A percentile compares a stretch with the other conserved stretches of the same genome.
Evolutionary conservation across 1,139 yeast species (phyloP).

Genomic region (Dujonia santamariae): DNA sequence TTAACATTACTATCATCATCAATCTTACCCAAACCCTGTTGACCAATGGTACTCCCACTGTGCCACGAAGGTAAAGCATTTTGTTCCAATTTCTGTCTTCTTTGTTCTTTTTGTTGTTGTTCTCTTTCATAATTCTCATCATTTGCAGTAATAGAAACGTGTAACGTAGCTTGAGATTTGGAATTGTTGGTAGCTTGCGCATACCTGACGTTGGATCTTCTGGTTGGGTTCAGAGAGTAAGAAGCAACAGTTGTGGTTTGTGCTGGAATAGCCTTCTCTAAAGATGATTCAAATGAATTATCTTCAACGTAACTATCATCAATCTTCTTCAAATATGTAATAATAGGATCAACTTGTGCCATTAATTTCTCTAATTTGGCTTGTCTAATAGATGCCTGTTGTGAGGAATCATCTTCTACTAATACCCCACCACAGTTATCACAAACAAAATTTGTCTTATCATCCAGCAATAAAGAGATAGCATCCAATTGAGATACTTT

Average conservation of each 20-base stretch:
- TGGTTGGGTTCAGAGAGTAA: slow-evolving; percentile 45
- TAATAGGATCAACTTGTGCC: slow-evolving; percentile 88
- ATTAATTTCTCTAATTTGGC: slow-evolving; percentile 78
- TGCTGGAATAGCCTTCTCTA: slow-evolving; percentile 80
- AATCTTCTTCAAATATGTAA: slow-evolving; percentile 75
- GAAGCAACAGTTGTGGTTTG: slow-evolving; percentile 66
- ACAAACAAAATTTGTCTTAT: slow-evolving; percentile 77
- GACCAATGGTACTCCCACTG: slow-evolving; percentile 82
- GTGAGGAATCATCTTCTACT: slow-evolving; percentile 84
- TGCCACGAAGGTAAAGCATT: slow-evolving; percentile 98
- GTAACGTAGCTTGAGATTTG: slow-evolving; percentile 69
- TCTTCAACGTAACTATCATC: slow-evolving; percentile 87
- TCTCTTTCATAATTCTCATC: slow-evolving; percentile 75
- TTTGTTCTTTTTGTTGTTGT: slow-evolving; percentile 64
- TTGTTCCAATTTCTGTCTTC: slow-evolving; percentile 74
- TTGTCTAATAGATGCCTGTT: slow-evolving; percentile 79
- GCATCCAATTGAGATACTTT: slow-evolving; percentile 88
- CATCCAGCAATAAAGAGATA: slow-evolving; percentile 73
- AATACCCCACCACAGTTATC: slow-evolving; percentile 77
- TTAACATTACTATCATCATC: slow-evolving; percentile 26
- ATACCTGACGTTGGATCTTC: slow-evolving; percentile 27
- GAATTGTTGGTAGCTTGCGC: slow-evolving; percentile 37
- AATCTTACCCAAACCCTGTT: slow-evolving; percentile 46
- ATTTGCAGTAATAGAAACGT: slow-evolving; percentile 88
- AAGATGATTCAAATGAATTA: slow-evolving; percentile 78